Base-by-base conservation (phyloP, 495 filamentous ascomycete genomes). In the Neurospora terricola region DNA sequence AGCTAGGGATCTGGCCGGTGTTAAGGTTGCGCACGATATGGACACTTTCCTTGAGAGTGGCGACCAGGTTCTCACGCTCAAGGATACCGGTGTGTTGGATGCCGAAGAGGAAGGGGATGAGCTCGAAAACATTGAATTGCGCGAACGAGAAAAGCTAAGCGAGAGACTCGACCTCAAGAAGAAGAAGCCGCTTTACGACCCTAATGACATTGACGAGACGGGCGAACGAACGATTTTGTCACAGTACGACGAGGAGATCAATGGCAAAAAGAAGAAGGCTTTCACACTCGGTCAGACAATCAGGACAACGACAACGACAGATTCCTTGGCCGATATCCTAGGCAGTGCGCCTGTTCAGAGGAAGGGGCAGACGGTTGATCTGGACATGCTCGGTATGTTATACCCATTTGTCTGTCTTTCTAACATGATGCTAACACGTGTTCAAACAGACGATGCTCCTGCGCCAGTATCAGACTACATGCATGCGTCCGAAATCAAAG, bases 191-290 rank as follows among this genome's bases (percentile, higher is more conserved):
- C 89, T 90, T 3, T 99, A 99, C 77, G 92, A 98, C 76, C 94
- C 94, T 3, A 88, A 92, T 75, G 91, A 91, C 66, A 85, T 89
- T 18, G 89, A 89, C 72, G 92, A 91, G 73, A 87, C 86, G 71
- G 91, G 89, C 70, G 84, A 89, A 72, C 86, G 84, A 69, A 84
- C 83, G 4, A 87, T 99, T 37, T 83, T 99, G 66, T 86, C 89
- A 30, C 93, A 99, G 72, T 99, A 99, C 78, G 96, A 98, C 76
- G 95, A 97, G 78, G 94, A 96, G 77, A 97, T 97, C 69, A 88
- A 93, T 48, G 94, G 94, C 71, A 97, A 97, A 83, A 96, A 95
- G 82, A 87, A 88, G 69, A 98, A 97, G 82, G 84, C 86, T 18
- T 98, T 99, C 78, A 96, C 92, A 0, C 83, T 99, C 38, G 93